phyloP scores from a whole-genome alignment of 139 green algal species.

The Marvania coccoides region DNA sequence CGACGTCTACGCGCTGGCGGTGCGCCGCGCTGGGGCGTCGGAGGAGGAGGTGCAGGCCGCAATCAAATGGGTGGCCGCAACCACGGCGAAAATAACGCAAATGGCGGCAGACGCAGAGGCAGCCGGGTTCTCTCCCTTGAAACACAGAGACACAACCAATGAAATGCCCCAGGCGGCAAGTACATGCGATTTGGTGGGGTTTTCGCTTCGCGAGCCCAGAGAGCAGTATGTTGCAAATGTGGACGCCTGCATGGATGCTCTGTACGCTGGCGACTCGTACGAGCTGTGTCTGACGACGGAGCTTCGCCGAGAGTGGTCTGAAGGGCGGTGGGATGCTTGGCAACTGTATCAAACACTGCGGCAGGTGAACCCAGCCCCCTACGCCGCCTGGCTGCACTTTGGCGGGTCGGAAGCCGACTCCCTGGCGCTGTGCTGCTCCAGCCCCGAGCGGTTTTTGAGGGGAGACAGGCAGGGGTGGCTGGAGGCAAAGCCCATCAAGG shows the following conservation, averaged over 20 bases:
- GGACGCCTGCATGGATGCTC: slow-evolving; percentile 50
- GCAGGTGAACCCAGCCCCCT: slow-evolving; percentile 87
- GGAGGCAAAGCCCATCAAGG: slow-evolving; percentile 97
- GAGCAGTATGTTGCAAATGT: slow-evolving; percentile 72
- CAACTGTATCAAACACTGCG: slow-evolving; percentile 75
- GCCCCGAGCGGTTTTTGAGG: slow-evolving; percentile 92
- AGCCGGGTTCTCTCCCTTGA: too few relatives aligned
- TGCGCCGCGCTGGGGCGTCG: slow-evolving; percentile 17
- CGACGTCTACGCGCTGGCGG: slow-evolving; percentile 70
- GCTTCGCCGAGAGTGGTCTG: slow-evolving; percentile 11
- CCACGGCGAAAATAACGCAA: background rate
- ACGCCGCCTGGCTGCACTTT: slow-evolving; percentile 80
- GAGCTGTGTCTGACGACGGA: slow-evolving; percentile 94
- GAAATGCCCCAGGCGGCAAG: too few relatives aligned
- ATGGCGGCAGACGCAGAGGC: background rate
- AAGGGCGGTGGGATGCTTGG: slow-evolving; percentile 16
- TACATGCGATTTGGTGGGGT: too few relatives aligned
- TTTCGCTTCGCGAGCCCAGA: slow-evolving; percentile 39
- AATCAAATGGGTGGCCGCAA: slow-evolving; percentile 10
- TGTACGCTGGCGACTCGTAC: slow-evolving; percentile 88
- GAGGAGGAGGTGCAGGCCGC: background rate
- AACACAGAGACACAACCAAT: too few relatives aligned
- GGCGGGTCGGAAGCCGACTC: slow-evolving; percentile 1
- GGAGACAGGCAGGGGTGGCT: slow-evolving; percentile 56
- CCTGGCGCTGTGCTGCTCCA: slow-evolving; percentile 78